Evolutionary conservation across 2,329 filamentous ascomycete species (phyloP), one percentile per base, ranked within the genome.

Genomic region (Fusarium sp.): DNA sequence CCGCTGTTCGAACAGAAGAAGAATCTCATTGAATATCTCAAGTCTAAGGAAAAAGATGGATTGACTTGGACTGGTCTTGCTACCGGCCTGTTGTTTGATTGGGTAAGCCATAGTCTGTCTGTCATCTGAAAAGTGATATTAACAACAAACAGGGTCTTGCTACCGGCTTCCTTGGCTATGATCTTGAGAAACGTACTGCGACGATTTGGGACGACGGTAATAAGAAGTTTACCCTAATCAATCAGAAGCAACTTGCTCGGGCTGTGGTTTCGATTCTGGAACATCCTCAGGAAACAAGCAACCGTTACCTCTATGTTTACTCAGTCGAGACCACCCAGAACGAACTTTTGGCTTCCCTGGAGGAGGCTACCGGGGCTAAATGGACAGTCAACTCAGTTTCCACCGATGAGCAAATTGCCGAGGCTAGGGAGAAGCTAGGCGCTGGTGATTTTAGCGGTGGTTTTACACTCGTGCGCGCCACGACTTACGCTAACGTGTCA

Each of bases 141-240:
- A 1, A 57, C 22, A 19, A 13, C 8, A 1, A 17, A 0, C 2
- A 58, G 55, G 55, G 55, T 7, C 49, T 58, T 7, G 49, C 6
- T 6, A 58, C 54, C 1, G 55, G 55, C 1, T 58, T 58, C 1
- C 55, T 58, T 6, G 49, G 55, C 1, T 55, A 44, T 1, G 31
- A 55, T 5, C 15, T 58, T 8, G 11, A 38, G 3, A 39, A 33
- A 1, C 39, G 33, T 7, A 55, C 31, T 6, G 39, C 49, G 1
- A 58, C 52, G 1, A 45, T 58, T 9, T 58, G 55, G 55, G 55
- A 58, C 1, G 55, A 55, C 17, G 55, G 49, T 1, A 26, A 58
- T 10, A 55, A 28, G 3, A 58, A 31, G 13, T 58, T 58, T 11
- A 58, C 55, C 4, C 39, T 58, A 0, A 58, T 33, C 5, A 58